Conservation (phyloP, 2,329 filamentous ascomycete species). For the Claviceps sp. region DNA sequence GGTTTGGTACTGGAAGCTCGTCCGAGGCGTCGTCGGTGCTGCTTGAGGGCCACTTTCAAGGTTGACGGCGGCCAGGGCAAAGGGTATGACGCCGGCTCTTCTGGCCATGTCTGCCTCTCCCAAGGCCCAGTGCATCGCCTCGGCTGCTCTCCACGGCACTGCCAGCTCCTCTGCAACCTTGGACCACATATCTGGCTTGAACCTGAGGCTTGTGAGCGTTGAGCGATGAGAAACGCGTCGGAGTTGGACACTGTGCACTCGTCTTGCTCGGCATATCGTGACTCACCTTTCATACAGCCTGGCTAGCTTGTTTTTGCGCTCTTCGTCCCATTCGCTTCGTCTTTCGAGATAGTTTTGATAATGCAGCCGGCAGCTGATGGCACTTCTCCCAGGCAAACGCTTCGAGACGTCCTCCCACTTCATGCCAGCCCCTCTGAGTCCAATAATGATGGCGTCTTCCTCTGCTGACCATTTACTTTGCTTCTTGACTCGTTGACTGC, state of each 20-base stretch:
- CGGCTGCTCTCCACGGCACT: slow-evolving; percentile 86
- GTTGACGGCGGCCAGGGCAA: slow-evolving; percentile 51
- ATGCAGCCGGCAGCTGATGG: slow-evolving; percentile 86
- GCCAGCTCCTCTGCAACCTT: slow-evolving; percentile 92
- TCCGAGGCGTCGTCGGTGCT: slow-evolving; percentile 26
- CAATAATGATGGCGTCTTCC: slow-evolving; percentile 87
- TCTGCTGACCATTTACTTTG: slow-evolving; percentile 95
- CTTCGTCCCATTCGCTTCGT: slow-evolving; percentile 89
- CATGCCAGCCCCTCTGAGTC: slow-evolving; percentile 80
- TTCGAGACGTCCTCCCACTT: slow-evolving; percentile 99
- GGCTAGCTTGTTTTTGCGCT: slow-evolving; percentile 93
- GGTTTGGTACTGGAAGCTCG: slow-evolving; percentile 30
- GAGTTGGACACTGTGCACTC: neutral
- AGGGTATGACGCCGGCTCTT: slow-evolving; percentile 78
- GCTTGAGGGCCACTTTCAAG: slow-evolving; percentile 28
- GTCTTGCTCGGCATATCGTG: neutral
- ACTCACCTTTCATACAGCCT: slow-evolving; percentile 85
- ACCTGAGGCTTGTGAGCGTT: slow-evolving; percentile 45
- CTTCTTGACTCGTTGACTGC: slow-evolving; percentile 70
- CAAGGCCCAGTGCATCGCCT: slow-evolving; percentile 97
- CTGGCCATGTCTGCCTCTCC: slow-evolving; percentile 89
- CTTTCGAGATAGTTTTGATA: slow-evolving; percentile 97
- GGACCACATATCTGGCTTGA: slow-evolving; percentile 96
- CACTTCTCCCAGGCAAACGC: slow-evolving; percentile 74
- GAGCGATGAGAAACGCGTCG: neutral